phyloP scores from a whole-genome alignment of 2,329 filamentous ascomycete genomes.

The Dactylellina haptotyla region DNA sequence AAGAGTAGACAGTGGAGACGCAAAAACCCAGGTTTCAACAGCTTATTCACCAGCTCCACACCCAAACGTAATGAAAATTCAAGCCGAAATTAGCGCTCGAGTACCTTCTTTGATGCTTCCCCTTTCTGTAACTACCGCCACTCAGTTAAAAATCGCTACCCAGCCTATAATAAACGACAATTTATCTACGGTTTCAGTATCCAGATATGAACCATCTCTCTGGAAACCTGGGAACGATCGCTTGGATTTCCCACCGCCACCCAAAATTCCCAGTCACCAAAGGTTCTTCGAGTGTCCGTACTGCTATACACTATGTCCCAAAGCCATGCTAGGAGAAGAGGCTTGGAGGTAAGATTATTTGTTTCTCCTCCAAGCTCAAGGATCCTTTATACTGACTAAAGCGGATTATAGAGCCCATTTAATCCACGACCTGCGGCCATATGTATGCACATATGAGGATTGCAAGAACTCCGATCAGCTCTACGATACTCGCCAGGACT shows the following conservation, averaged over 20 bases:
- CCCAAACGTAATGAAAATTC: background rate
- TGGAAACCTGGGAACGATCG: conserved; percentile 37
- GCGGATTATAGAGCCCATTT: conserved; percentile 30
- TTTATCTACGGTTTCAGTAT: conserved; percentile 32
- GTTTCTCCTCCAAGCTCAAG: background rate
- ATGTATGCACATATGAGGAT: conserved; percentile 45
- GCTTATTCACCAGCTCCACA: background rate
- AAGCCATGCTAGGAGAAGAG: background rate
- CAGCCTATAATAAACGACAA: conserved; percentile 4
- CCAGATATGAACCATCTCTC: conserved; percentile 34
- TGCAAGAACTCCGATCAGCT: conserved; percentile 45
- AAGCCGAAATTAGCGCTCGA: background rate
- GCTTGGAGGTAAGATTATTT: conserved; percentile 38
- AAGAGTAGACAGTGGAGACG: background rate
- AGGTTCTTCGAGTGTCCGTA: conserved; percentile 47
- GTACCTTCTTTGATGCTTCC: background rate
- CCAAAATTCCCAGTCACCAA: background rate
- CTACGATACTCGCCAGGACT: conserved; percentile 43
- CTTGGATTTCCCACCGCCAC: conserved; percentile 27
- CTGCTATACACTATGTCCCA: conserved; percentile 35
- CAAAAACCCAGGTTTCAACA: background rate
- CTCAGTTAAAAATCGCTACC: conserved; percentile 23
- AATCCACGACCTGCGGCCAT: conserved; percentile 41
- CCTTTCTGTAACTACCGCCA: conserved; percentile 40
- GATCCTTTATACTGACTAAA: background rate